Base-by-base conservation (phyloP, 2,329 filamentous ascomycete species). In the Ophiocordyceps camponoti-leonardi region DNA sequence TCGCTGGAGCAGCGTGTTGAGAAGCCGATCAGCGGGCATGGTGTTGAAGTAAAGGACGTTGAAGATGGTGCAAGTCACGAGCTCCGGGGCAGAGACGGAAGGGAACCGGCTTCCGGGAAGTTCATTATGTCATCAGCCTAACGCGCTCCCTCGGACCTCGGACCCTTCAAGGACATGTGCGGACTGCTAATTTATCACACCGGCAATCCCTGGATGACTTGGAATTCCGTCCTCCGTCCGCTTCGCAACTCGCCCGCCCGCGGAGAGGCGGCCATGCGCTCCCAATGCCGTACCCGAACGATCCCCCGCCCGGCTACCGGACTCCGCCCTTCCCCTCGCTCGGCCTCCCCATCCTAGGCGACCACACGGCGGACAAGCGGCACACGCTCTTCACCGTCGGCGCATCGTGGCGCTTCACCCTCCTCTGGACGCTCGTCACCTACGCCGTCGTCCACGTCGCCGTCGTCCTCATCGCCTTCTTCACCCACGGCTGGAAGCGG, bases 391-490 rank as follows among this genome's bases (percentile, higher is more conserved):
- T 85, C 67, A 72, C 82, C 56, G 71, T 85, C 3, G 60, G 64
- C 48, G 86, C 94, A 57, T 84, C 93, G 46, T 90, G 86, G 81
- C 81, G 82, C 51, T 94, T 92, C 61, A 94, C 86, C 1, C 65
- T 92, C 16, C 74, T 81, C 58, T 95, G 87, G 87, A 94, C 86
- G 0, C 64, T 93, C 35, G 77, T 94, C 28, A 75, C 86, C 52
- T 90, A 84, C 54, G 78, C 75, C 31, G 69, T 77, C 19, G 83
- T 88, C 50, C 86, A 94, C 59, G 56, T 88, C 18, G 71, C 78
- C 31, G 83, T 82, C 2, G 79, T 82, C 0, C 65, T 71, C 13
- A 83, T 86, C 58, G 85, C 86, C 3, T 70, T 87, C 52, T 66
- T 76, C 41, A 79, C 87, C 55, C 84, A 92, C 61, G 75, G 69